Conservation (phyloP, 2,329 filamentous ascomycete genomes). For the Mycosphaerella arachidis region DNA sequence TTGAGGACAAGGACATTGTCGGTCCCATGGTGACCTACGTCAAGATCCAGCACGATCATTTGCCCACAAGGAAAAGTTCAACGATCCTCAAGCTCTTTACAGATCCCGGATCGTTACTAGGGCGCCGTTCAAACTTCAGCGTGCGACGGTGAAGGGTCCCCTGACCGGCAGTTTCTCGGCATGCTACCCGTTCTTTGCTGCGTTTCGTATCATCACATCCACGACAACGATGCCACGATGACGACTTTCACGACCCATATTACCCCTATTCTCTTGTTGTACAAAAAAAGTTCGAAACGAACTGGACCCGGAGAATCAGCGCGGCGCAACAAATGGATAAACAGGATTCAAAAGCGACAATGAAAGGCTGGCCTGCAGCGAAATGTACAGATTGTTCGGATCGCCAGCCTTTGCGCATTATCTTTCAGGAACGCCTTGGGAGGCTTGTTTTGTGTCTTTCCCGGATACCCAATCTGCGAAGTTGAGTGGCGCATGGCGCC, state of each 20-base stretch:
- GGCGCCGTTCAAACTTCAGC: conserved; percentile 18
- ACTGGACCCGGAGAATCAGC: background rate
- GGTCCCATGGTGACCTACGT: conserved; percentile 71
- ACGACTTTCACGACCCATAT: conserved; percentile 7
- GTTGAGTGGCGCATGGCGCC: background rate
- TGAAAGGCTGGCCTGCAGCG: background rate
- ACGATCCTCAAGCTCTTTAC: conserved; percentile 34
- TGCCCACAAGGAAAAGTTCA: conserved; percentile 26
- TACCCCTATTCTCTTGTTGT: conserved; percentile 1
- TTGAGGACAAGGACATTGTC: conserved; percentile 88
- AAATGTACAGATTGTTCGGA: background rate
- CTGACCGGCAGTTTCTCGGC: background rate
- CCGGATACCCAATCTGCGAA: conserved; percentile 12
- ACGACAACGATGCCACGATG: conserved; percentile 8
- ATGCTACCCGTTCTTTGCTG: background rate
- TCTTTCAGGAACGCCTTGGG: background rate
- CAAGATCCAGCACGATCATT: conserved; percentile 28
- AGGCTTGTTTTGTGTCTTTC: background rate
- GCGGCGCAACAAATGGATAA: conserved; percentile 3
- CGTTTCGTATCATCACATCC: background rate
- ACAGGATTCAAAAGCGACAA: background rate
- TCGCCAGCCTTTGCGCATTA: background rate
- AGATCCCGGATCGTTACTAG: conserved; percentile 27
- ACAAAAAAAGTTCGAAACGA: conserved; percentile 1
- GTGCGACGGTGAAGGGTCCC: conserved; percentile 13